A percentile compares a stretch with the other conserved stretches of the same genome.
Evolutionary conservation across 139 green algal genomes (phyloP).

Genomic region (Coccomyxa sp.): DNA sequence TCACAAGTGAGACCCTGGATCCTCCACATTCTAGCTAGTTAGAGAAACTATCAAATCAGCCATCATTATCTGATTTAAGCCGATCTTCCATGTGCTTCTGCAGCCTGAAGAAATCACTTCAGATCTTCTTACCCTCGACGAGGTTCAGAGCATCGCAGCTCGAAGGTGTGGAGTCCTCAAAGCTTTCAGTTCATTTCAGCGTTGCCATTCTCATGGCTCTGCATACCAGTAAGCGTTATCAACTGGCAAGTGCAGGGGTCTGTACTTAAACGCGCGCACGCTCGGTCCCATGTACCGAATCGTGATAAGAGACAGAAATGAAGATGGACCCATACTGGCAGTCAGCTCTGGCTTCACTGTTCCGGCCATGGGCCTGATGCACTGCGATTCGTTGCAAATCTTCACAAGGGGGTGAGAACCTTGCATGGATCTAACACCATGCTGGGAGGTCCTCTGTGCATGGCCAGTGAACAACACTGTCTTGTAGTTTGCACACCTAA

Average conservation of each 20-base stretch:
- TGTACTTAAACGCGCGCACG: constrained; percentile 16
- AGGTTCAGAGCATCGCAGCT: constrained; percentile 19
- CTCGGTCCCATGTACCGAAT: constrained; percentile 64
- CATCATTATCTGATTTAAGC: too few species aligned
- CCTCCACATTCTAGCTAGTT: too few species aligned
- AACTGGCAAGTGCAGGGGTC: neutral
- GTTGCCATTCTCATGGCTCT: too few species aligned
- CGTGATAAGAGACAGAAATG: constrained; percentile 34
- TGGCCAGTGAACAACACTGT: neutral
- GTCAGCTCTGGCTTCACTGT: constrained; percentile 67
- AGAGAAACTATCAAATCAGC: too few species aligned
- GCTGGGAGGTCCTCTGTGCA: neutral
- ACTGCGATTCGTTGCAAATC: constrained; percentile 75
- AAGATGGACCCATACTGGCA: constrained; percentile 32
- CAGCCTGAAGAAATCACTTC: too few species aligned
- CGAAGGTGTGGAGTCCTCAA: constrained; percentile 4
- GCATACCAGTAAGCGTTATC: too few species aligned
- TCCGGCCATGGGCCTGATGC: constrained; percentile 57
- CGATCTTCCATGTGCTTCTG: too few species aligned
- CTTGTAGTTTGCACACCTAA: neutral
- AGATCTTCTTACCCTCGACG: neutral
- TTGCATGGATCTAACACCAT: neutral
- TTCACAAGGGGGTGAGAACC: constrained; percentile 34
- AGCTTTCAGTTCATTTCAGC: too few species aligned
- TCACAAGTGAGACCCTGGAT: too few species aligned